phyloP scores from a whole-genome alignment of 495 filamentous ascomycete genomes.

The Tuber melanosporum region DNA sequence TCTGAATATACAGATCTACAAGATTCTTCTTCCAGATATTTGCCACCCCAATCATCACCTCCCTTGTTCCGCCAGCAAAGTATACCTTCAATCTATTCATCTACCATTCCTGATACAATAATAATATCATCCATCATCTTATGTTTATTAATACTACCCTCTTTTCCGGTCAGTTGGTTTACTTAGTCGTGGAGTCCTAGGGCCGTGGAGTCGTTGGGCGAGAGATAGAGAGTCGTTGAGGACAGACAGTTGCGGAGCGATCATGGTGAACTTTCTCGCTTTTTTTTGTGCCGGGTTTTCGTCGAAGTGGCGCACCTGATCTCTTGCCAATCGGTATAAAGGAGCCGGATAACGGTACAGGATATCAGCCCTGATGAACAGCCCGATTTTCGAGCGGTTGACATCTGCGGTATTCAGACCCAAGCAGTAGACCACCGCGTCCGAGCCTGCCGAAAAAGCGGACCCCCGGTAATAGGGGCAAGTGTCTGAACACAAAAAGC shows the following conservation, averaged over 20 bases:
- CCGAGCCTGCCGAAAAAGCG: slow-evolving; percentile 90
- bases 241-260: no score
- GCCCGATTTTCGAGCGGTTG: slow-evolving; percentile 59
- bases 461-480: slow-evolving; percentile 75
- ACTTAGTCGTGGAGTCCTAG: slow-evolving; percentile 48
- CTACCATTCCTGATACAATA: no score
- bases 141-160: slow-evolving; percentile 9
- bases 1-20: no score
- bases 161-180: slow-evolving; percentile 45
- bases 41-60: no score
- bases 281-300: no score
- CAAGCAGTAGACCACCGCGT: slow-evolving; percentile 89
- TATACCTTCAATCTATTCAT: no score
- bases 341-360: slow-evolving; percentile 72
- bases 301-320: slow-evolving; percentile 24
- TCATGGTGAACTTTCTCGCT: no score
- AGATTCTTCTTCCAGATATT: no score
- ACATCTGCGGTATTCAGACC: slow-evolving; percentile 86
- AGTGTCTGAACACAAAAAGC: slow-evolving; percentile 83
- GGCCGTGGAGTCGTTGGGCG: no score
- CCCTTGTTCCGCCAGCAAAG: no score
- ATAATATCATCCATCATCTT: no score
- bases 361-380: slow-evolving; percentile 78
- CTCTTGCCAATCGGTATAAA: slow-evolving; percentile 25
- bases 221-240: slow-evolving; percentile 21